Evolutionary conservation across 768 basidiomycete species (phyloP).

Genomic region (Pholiota microspora): DNA sequence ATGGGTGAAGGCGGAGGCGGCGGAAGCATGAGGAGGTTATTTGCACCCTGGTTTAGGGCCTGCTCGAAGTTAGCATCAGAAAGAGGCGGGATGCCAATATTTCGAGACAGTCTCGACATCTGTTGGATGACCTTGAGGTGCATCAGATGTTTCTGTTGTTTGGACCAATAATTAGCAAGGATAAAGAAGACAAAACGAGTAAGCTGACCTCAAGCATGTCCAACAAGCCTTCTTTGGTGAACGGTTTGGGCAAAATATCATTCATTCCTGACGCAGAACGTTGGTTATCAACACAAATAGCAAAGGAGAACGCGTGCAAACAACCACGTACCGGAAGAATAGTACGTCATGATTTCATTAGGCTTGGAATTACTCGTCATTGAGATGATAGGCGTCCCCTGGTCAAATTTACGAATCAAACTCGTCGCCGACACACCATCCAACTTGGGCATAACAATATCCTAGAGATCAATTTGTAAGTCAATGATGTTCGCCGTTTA

Average conservation of each 20-base stretch:
- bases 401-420: slow-evolving; percentile 92
- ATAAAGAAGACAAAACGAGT: not conserved
- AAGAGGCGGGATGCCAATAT: slow-evolving; percentile 64
- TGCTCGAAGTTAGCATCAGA: slow-evolving; percentile 54
- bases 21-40: slow-evolving; percentile 15
- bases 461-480: slow-evolving; percentile 56
- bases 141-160: slow-evolving; percentile 83
- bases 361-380: slow-evolving; percentile 97
- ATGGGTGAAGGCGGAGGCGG: not conserved
- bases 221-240: slow-evolving; percentile 89
- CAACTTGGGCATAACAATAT: slow-evolving; percentile 92
- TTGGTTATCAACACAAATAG: not conserved
- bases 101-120: slow-evolving; percentile 63
- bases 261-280: slow-evolving; percentile 69
- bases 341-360: slow-evolving; percentile 90
- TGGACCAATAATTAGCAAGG: too few species aligned
- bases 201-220: slow-evolving; percentile 82
- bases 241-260: slow-evolving; percentile 94
- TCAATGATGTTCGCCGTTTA: too few species aligned
- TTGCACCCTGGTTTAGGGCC: slow-evolving; percentile 34
- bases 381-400: slow-evolving; percentile 94
- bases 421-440: slow-evolving; percentile 91
- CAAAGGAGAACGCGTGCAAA: not conserved
- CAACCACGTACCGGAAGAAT: slow-evolving; percentile 65
- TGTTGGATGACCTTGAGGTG: slow-evolving; percentile 86